phyloP scores from a whole-genome alignment of 2,329 filamentous ascomycete genomes.

The Penicillium sp. region DNA sequence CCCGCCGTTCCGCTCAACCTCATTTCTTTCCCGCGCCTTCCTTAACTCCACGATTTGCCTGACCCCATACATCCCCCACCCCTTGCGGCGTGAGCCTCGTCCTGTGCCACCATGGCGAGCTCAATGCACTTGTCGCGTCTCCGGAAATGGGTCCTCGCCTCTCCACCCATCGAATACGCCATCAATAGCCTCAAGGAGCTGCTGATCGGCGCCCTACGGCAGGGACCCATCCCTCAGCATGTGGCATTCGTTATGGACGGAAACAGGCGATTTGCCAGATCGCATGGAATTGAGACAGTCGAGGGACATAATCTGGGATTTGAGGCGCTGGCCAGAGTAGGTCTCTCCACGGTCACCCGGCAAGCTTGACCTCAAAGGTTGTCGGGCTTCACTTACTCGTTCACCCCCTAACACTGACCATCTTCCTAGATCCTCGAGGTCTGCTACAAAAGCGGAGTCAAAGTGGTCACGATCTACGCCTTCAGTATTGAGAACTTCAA shows the following conservation, averaged over 20 bases:
- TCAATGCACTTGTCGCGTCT: conserved; percentile 61
- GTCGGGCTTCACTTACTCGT: background rate
- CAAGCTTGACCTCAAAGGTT: too few species aligned
- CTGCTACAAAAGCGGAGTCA: conserved; percentile 96
- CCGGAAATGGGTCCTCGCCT: conserved; percentile 75
- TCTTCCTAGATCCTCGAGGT: conserved; percentile 78
- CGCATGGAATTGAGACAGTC: conserved; percentile 89
- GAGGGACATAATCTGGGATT: conserved; percentile 96
- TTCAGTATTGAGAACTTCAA: conserved; percentile 99
- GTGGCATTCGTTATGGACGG: conserved; percentile 99
- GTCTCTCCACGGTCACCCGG: conserved; percentile 26
- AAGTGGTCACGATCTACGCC: conserved; percentile 94
- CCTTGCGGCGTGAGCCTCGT: background rate
- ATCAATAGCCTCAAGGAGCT: conserved; percentile 74
- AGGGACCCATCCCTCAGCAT: conserved; percentile 90
- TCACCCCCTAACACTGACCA: background rate
- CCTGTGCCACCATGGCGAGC: conserved; percentile 36
- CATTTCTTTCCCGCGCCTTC: conserved; percentile 6
- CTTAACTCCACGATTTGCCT: conserved; percentile 2
- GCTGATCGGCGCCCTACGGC: conserved; percentile 80
- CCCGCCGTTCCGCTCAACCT: conserved; percentile 6
- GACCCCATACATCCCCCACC: background rate
- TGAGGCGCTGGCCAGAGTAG: conserved; percentile 82
- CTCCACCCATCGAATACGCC: conserved; percentile 89
- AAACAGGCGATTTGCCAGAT: conserved; percentile 86